Evolutionary conservation across 805 yeast species (phyloP).

Genomic region (Hanseniaspora lindneri): DNA sequence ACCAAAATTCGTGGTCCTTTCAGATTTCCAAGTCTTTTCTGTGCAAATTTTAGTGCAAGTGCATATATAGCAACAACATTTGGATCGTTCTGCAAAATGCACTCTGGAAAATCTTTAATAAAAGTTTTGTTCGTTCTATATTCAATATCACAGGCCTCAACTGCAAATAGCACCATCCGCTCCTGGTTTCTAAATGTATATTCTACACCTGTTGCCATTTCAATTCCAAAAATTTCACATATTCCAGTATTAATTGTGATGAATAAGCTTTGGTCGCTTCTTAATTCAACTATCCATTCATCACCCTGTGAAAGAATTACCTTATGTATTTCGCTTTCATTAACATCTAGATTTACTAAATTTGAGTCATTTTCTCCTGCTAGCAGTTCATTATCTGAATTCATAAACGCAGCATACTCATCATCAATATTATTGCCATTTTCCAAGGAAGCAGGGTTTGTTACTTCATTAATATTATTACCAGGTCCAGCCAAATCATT

Average conservation of each 20-base stretch:
- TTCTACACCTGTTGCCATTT: slow-evolving; percentile 60
- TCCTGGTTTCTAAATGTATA: slow-evolving; percentile 46
- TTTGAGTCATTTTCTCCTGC: slow-evolving; percentile 5
- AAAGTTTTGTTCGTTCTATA: slow-evolving; percentile 31
- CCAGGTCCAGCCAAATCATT: no score
- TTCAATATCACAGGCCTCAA: slow-evolving; percentile 53
- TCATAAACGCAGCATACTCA: slow-evolving; percentile 12
- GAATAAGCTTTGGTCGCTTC: slow-evolving; percentile 32
- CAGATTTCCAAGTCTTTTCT: slow-evolving; percentile 58
- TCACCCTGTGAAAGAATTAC: slow-evolving; percentile 21
- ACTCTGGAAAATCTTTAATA: slow-evolving; percentile 11
- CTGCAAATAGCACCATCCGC: slow-evolving; percentile 41
- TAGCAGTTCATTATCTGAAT: not conserved
- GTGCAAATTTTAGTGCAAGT: slow-evolving; percentile 56
- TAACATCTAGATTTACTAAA: slow-evolving; percentile 16
- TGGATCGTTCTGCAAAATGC: slow-evolving; percentile 23
- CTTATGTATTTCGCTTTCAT: slow-evolving; percentile 20
- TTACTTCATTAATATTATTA: no score
- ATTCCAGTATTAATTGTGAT: slow-evolving; percentile 45
- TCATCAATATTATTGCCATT: not conserved
- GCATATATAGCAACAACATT: slow-evolving; percentile 62
- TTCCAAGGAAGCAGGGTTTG: no score
- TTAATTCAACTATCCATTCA: slow-evolving; percentile 29
- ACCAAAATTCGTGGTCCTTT: slow-evolving; percentile 48
- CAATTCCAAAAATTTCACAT: slow-evolving; percentile 90